These are phyloP conservation scores for Aspergillus sp. DNA, from an alignment of 2,329 filamentous ascomycete species.

Conservation along the genomic window DNA sequence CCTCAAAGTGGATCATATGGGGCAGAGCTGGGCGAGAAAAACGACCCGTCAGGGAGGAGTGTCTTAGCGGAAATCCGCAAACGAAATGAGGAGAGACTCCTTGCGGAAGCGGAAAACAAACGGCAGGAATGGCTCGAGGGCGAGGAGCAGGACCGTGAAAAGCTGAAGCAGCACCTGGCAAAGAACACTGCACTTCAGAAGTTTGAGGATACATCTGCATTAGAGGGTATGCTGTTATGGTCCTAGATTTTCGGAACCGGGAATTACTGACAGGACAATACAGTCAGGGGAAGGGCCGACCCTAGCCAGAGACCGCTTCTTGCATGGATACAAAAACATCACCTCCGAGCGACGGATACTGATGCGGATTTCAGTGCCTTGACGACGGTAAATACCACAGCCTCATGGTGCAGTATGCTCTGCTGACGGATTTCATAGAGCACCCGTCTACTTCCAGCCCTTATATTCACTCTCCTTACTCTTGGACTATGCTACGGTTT, in stretches of 20 bases:
- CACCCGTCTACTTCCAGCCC: slow-evolving; percentile 47
- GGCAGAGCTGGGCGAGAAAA: slow-evolving; percentile 40
- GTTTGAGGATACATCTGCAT: slow-evolving; percentile 34
- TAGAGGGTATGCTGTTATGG: slow-evolving; percentile 31
- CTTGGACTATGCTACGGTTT: slow-evolving; percentile 46
- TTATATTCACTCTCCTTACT: slow-evolving; percentile 40
- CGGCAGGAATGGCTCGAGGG: slow-evolving; percentile 54
- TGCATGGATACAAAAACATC: slow-evolving; percentile 45
- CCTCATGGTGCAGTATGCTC: background rate
- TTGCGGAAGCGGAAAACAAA: slow-evolving; percentile 48
- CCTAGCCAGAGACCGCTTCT: slow-evolving; percentile 39
- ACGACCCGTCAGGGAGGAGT: slow-evolving; percentile 44
- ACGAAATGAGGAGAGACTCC: slow-evolving; percentile 39
- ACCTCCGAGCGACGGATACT: slow-evolving; percentile 37
- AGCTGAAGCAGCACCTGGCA: slow-evolving; percentile 29
- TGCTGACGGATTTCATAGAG: slow-evolving; percentile 25
- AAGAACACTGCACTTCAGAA: slow-evolving; percentile 38
- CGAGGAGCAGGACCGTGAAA: slow-evolving; percentile 46
- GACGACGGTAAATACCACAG: slow-evolving; percentile 32
- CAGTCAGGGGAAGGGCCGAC: slow-evolving; percentile 40
- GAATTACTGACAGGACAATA: slow-evolving; percentile 13
- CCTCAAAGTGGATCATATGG: slow-evolving; percentile 47
- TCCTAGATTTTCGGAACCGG: background rate
- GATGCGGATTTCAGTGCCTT: slow-evolving; percentile 34
- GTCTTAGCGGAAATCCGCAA: slow-evolving; percentile 41